These are phyloP conservation scores for Ceratonia siliqua DNA, from an alignment of 306 rosid genomes.

Conservation along the genomic window DNA sequence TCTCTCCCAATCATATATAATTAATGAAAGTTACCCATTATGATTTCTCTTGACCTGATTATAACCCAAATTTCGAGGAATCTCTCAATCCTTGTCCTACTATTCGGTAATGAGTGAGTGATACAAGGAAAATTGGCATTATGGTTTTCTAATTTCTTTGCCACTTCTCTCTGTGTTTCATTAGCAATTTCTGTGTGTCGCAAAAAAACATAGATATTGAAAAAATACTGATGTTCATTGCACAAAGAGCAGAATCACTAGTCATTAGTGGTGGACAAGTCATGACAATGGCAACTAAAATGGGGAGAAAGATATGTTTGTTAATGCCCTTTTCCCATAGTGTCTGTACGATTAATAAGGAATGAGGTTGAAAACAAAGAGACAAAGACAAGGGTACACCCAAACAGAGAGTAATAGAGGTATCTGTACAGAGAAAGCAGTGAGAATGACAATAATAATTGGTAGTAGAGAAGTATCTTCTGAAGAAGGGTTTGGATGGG, in stretches of 20 bases:
- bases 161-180: background rate
- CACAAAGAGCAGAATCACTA: background rate
- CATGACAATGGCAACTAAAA: conserved; percentile 16
- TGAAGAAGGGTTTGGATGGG: conserved; percentile 29
- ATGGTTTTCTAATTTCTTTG: background rate
- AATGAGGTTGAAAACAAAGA: conserved; percentile 9
- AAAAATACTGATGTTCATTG: background rate
- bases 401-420: background rate
- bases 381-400: conserved; percentile 20
- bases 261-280: conserved; percentile 4
- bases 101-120: background rate
- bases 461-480: conserved; percentile 39
- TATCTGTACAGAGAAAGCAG: conserved; percentile 13
- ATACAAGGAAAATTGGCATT: background rate
- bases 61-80: background rate
- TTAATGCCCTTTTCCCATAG: background rate
- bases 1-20: background rate
- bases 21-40: conserved; percentile 1
- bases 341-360: conserved; percentile 14
- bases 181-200: background rate
- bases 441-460: conserved; percentile 48
- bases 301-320: background rate
- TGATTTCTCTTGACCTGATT: background rate
- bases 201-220: too few species aligned
- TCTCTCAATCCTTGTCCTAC: background rate